A percentile compares a stretch with the other conserved stretches of the same genome.
phyloP scores from a whole-genome alignment of 352 stramenopile species.

The Phytophthora crassamura region DNA sequence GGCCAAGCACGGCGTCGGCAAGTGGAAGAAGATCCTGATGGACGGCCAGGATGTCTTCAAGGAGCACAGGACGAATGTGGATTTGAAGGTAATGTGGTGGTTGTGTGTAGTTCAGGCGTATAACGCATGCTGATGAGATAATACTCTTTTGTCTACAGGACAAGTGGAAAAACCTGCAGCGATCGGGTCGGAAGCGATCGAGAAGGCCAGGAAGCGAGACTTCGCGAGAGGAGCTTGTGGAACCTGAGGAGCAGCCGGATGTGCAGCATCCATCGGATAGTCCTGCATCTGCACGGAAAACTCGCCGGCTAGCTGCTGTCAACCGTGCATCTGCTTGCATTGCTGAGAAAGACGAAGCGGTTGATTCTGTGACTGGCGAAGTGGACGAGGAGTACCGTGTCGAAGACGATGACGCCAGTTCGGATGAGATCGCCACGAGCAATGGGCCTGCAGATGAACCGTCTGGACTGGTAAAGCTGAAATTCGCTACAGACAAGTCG shows the following conservation, averaged over 20 bases:
- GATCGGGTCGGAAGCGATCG: constrained; percentile 8
- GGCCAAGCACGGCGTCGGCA: constrained; percentile 43
- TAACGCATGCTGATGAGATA: background rate
- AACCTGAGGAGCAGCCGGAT: background rate
- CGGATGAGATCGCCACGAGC: background rate
- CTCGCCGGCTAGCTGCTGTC: background rate
- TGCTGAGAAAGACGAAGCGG: background rate
- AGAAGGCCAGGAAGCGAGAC: background rate
- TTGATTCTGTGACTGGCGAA: background rate
- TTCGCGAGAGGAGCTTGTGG: background rate
- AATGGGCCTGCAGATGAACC: background rate
- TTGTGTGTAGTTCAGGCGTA: background rate
- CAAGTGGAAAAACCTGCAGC: constrained; percentile 54
- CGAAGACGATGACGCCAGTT: background rate
- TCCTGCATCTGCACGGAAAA: background rate
- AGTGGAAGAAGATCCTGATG: constrained; percentile 57
- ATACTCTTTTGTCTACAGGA: constrained; percentile 28
- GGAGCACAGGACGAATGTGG: constrained; percentile 58
- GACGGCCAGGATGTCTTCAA: constrained; percentile 50
- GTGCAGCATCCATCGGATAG: background rate
- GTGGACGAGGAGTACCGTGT: background rate
- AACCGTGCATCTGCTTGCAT: background rate
- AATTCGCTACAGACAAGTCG: constrained; percentile 35
- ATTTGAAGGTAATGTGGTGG: constrained; percentile 60
- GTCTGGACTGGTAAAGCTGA: constrained; percentile 23